Percentiles rank a stretch among this genome's conserved stretches.
phyloP scores from a whole-genome alignment of 2,329 filamentous ascomycete species.

The Epichloe bromicola region DNA sequence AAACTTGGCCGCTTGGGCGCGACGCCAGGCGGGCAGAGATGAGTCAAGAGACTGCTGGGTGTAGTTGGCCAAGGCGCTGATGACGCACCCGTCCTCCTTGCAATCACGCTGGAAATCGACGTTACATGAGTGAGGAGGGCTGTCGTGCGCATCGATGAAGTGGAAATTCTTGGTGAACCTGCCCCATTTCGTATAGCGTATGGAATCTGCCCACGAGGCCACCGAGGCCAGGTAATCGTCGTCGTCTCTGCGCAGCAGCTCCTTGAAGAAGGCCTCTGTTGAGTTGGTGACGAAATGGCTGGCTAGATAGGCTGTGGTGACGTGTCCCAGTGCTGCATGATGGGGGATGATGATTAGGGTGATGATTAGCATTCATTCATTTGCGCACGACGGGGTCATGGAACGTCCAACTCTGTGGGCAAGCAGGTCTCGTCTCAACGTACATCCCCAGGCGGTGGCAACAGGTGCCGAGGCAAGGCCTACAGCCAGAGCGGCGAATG shows the following conservation, averaged over 20 bases:
- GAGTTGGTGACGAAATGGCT: slow-evolving; percentile 43
- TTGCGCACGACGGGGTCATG: background rate
- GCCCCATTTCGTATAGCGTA: slow-evolving; percentile 51
- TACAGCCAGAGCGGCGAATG: slow-evolving; percentile 15
- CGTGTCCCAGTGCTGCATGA: slow-evolving; percentile 44
- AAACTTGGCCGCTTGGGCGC: slow-evolving; percentile 51
- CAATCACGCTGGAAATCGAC: slow-evolving; percentile 50
- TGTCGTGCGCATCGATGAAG: slow-evolving; percentile 57
- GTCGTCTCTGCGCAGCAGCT: slow-evolving; percentile 39
- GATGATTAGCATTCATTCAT: background rate
- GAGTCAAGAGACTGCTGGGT: slow-evolving; percentile 40
- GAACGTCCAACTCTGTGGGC: no score
- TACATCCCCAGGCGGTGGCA: slow-evolving; percentile 30
- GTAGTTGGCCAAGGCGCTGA: slow-evolving; percentile 48
- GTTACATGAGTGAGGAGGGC: slow-evolving; percentile 42
- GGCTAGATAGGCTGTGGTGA: slow-evolving; percentile 51
- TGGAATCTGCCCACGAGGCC: slow-evolving; percentile 54
- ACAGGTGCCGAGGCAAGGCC: slow-evolving; percentile 21
- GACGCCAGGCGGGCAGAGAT: slow-evolving; percentile 29
- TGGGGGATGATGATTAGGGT: background rate
- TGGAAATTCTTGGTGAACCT: slow-evolving; percentile 50
- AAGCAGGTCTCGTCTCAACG: slow-evolving; percentile 8
- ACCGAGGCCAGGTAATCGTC: slow-evolving; percentile 48
- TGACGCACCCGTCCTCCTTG: slow-evolving; percentile 46
- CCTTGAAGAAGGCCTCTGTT: slow-evolving; percentile 44